These are phyloP conservation scores for Hericium coralloides DNA, from an alignment of 768 basidiomycete genomes.

Conservation along the genomic window DNA sequence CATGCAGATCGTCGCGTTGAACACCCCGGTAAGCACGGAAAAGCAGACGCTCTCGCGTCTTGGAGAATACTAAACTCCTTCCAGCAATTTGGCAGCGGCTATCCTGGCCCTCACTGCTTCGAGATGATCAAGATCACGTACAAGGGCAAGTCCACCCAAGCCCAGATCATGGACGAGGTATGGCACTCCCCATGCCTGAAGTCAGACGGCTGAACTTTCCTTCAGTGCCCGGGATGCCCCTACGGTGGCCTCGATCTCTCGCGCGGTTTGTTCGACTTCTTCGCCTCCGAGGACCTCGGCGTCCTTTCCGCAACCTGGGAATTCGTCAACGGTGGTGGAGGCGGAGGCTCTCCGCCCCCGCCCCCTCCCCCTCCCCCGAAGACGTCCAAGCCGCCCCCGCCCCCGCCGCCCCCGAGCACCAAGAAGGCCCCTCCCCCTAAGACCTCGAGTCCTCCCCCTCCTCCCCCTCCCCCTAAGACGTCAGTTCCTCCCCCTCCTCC, in stretches of 20 bases:
- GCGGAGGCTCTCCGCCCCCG: neutral
- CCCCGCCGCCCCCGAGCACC: neutral
- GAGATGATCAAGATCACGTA: conserved; percentile 51
- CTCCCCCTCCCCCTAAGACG: neutral
- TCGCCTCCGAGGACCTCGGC: conserved; percentile 27
- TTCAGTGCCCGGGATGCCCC: conserved; percentile 32
- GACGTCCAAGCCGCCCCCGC: neutral
- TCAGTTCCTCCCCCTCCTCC: neutral
- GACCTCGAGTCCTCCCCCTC: neutral
- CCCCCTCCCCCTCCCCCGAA: neutral
- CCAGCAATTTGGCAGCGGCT: conserved; percentile 47
- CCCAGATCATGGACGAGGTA: conserved; percentile 58
- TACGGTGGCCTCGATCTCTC: conserved; percentile 38
- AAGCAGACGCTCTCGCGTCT: too few relatives aligned
- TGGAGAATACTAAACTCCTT: neutral
- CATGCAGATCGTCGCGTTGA: conserved; percentile 8
- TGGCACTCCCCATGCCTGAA: conserved; percentile 1
- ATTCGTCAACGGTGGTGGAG: conserved; percentile 10
- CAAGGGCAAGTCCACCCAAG: conserved; percentile 48
- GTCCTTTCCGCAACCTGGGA: conserved; percentile 33
- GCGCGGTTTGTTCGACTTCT: conserved; percentile 33
- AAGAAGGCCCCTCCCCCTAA: neutral
- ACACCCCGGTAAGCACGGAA: neutral
- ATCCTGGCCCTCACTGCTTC: conserved; percentile 60
- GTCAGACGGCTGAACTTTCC: neutral